Evolutionary conservation across 495 filamentous ascomycete genomes (phyloP), one percentile per base, ranked within the genome.

Genomic region (Talaromyces stipitatus): DNA sequence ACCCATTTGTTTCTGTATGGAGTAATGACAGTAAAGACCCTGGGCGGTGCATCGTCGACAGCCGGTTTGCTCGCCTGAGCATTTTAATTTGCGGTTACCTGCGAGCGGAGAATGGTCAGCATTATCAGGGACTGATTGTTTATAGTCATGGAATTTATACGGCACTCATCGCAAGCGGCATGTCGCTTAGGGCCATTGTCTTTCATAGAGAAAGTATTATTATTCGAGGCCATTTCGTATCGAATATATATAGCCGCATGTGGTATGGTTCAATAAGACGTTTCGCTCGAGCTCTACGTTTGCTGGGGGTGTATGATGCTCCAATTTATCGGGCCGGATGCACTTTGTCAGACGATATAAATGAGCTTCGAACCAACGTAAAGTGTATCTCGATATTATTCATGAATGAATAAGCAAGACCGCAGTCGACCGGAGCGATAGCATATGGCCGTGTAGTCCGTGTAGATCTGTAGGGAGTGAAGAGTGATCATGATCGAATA

Each of bases 11-110:
- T 77, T 78, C 54, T 78, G 75, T 58, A 69, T 59, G 2, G 75
- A 78, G 54, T 77, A 78, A 56, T 75, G 68, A 50, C 75, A 78
- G 55, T 32, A 18, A 16, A 78, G 64, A 2, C 65, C 64, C 54
- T 78, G 74, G 33, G 73, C 74, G 57, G 66, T 56, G 52, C 75
- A 78, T 22, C 75, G 70, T 52, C 61, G 61, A 55, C 75, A 78
- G 1, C 75, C 75, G 11, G 62, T 60, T n/a, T 57, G 29, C 51
- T 77, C 72, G 0, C 75, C 75, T 2, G 75, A 78, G 64, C 75
- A 78, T 68, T 77, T 78, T 51, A 78, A 61, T 57, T 78, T 78
- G 47, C 75, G 68, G 58, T 71, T 72, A 58, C 75, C 75, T 78
- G 50, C 56, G 10, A 26, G 20, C 3, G 16, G 20, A 54, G 28